Evolutionary conservation across 768 basidiomycete genomes (phyloP), one percentile per base, ranked within the genome.

Genomic region (Hygrophorus pudorinus): DNA sequence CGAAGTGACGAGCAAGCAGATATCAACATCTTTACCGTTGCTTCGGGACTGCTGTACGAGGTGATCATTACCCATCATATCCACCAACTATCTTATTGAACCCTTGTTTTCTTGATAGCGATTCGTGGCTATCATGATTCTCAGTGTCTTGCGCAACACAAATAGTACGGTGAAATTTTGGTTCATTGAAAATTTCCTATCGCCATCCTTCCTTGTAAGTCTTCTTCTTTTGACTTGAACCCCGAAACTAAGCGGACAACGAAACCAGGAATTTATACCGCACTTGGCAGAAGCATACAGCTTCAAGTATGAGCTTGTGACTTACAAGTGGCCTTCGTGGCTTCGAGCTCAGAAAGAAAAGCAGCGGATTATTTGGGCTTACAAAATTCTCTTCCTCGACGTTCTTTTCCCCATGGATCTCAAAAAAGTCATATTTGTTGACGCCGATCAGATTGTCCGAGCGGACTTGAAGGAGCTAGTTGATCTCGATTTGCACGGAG

Each of bases 281-380:
- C 85, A 90, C 54, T 78, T 94, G 56, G 93, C 93, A 0, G 71
- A 80, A 53, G 85, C 84, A 50, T 98, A 98, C 56, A 77, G 78
- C 32, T 99, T 98, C 73, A 78, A 93, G 58, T 99, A 96, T 56
- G 94, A 98, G 57, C 73, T 99, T 11, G 87, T 99, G 44, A 99
- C 96, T 0, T 99, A 98, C 70, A 96, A 96, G 57, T 99, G 94
- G 94, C 96, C 96, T 0, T 87, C 86, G 1, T 99, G 94, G 94
- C 73, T 99, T 3, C 84, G 91, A n/a, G 78, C 78, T 11, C 96
- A 98, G 59, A 91, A 83, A 47, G 96, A 99, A 66, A 99, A 99
- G 62, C 96, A 99, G 61, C 77, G 96, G 8, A 84, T 94, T 45
- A 99, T 99, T 53, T 98, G 96, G 96, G 94, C 89, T 0, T 99